A percentile compares a stretch with the other conserved stretches of the same genome.
Conservation (phyloP, 2,329 filamentous ascomycete species). For the Aspergillus transmontanensis region DNA sequence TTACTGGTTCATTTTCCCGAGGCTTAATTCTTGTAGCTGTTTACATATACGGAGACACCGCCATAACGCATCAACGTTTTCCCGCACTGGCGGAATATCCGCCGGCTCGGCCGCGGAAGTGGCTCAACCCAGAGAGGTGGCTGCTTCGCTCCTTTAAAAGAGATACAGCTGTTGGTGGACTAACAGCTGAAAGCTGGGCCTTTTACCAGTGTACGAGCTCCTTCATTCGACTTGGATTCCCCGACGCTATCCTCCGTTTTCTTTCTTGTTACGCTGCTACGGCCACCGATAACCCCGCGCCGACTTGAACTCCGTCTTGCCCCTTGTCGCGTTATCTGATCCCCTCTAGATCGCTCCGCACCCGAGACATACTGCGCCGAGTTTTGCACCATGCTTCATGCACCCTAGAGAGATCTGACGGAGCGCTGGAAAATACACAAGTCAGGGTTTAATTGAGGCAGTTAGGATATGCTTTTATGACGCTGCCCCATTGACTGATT, state of each 20-base stretch:
- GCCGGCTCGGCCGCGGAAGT: slow-evolving; percentile 36
- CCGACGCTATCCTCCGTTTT: background rate
- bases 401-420: slow-evolving; percentile 17
- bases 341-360: slow-evolving; percentile 11
- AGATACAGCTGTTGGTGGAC: slow-evolving; percentile 2
- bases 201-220: background rate
- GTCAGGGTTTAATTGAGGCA: background rate
- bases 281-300: slow-evolving; percentile 1
- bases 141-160: slow-evolving; percentile 17
- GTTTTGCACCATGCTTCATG: slow-evolving; percentile 27
- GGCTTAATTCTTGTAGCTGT: background rate
- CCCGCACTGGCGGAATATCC: slow-evolving; percentile 27
- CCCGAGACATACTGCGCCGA: slow-evolving; percentile 10
- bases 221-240: background rate
- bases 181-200: background rate
- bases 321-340: slow-evolving; percentile 13
- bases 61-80: slow-evolving; percentile 36
- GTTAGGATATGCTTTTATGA: slow-evolving; percentile 36
- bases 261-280: too few species aligned
- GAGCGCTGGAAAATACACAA: background rate
- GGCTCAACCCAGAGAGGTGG: slow-evolving; percentile 23
- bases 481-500: slow-evolving; percentile 24
- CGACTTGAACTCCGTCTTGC: background rate
- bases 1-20: background rate
- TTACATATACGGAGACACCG: slow-evolving; percentile 16